Percentiles rank a stretch among this genome's conserved stretches.
Evolutionary conservation across 441 rosid species (phyloP).

Genomic region (Corymbia citriodora): DNA sequence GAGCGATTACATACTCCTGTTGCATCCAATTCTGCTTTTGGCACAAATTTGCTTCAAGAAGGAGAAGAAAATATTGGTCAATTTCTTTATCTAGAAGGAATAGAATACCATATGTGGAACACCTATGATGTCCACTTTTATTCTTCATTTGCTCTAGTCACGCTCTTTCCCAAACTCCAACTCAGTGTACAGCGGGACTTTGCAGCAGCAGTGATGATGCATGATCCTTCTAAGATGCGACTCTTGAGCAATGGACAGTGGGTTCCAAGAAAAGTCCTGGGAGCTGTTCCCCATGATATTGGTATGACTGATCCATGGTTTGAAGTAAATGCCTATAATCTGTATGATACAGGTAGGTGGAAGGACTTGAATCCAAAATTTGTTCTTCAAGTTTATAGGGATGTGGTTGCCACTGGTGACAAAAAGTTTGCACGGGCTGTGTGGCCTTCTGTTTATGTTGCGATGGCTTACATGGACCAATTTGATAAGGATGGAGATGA

Average conservation of each 20-base stretch:
- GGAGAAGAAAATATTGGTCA: slow-evolving; percentile 96
- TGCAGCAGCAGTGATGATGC: slow-evolving; percentile 89
- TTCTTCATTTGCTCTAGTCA: slow-evolving; percentile 73
- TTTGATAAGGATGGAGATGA: slow-evolving; percentile 93
- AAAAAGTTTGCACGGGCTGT: slow-evolving; percentile 68
- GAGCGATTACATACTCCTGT: slow-evolving; percentile 58
- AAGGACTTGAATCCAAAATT: slow-evolving; percentile 91
- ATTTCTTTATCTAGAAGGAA: slow-evolving; percentile 86
- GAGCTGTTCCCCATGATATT: slow-evolving; percentile 91
- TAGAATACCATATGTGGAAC: slow-evolving; percentile 92
- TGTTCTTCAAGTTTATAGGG: slow-evolving; percentile 89
- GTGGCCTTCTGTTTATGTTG: slow-evolving; percentile 88
- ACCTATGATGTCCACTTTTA: slow-evolving; percentile 95
- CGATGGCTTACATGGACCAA: slow-evolving; percentile 90
- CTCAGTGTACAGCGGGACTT: slow-evolving; percentile 91
- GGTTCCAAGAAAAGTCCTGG: slow-evolving; percentile 73
- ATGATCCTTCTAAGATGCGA: slow-evolving; percentile 65
- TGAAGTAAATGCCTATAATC: slow-evolving; percentile 69
- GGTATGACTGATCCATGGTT: slow-evolving; percentile 86
- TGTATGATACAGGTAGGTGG: slow-evolving; percentile 73
- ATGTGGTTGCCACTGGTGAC: slow-evolving; percentile 79
- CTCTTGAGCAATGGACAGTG: slow-evolving; percentile 54
- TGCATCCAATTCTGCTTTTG: slow-evolving; percentile 69
- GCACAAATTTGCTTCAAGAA: slow-evolving; percentile 72
- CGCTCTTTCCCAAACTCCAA: slow-evolving; percentile 83